A percentile compares a stretch with the other conserved stretches of the same genome.
Conservation (phyloP, 306 rosid species). For the Mucuna pruriens region DNA sequence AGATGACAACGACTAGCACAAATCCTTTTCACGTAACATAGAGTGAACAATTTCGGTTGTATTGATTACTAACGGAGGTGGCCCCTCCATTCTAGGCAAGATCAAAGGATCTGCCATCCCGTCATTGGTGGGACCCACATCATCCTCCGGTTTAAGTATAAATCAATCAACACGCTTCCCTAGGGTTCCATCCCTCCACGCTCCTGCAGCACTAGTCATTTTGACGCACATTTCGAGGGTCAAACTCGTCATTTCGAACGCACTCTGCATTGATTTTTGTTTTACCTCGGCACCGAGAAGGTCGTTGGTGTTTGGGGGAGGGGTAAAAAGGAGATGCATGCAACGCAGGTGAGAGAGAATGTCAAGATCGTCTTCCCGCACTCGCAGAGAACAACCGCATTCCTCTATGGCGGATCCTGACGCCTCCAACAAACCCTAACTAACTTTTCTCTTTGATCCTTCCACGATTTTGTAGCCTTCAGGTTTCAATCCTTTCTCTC, state of each 20-base stretch:
- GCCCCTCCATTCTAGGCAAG: neutral
- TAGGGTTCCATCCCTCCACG: neutral
- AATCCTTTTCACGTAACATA: neutral
- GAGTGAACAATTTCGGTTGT: neutral
- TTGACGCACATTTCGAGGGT: neutral
- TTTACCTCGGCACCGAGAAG: neutral
- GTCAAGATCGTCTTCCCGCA: slow-evolving; percentile 1
- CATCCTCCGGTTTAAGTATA: neutral
- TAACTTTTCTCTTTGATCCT: too few species aligned
- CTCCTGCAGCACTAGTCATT: neutral
- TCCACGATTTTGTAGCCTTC: too few species aligned
- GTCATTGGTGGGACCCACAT: neutral
- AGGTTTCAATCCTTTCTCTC: neutral
- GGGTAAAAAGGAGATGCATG: neutral
- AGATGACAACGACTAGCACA: neutral
- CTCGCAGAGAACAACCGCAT: neutral
- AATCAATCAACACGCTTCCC: neutral
- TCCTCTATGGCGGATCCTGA: slow-evolving; percentile 26
- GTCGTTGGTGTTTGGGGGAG: neutral
- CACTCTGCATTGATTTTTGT: neutral
- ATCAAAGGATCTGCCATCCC: slow-evolving; percentile 10
- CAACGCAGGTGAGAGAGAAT: neutral
- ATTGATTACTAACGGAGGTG: neutral
- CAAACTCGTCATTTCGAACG: slow-evolving; percentile 19
- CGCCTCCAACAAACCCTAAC: slow-evolving; percentile 28